These are phyloP conservation scores for Blepharisma japonicum DNA, from an alignment of 73 alveolate species.

Conservation along the genomic window DNA sequence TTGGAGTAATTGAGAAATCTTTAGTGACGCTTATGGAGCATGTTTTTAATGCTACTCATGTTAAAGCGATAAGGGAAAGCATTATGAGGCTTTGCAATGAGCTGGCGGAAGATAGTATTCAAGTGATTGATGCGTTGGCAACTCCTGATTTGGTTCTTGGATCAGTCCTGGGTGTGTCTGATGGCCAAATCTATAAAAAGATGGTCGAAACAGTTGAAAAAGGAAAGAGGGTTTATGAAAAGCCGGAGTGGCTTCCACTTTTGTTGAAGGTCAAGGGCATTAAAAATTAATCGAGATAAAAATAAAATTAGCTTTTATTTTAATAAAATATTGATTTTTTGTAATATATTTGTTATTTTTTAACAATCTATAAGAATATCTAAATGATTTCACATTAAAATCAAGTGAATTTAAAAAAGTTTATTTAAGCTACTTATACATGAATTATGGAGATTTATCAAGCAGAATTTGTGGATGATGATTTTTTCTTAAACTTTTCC, in stretches of 20 bases:
- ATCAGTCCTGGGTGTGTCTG: conserved; percentile 47
- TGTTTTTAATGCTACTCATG: not conserved
- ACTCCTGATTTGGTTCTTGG: conserved; percentile 48
- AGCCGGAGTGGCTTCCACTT: not conserved
- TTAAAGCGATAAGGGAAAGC: not conserved
- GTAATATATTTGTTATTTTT: too few relatives aligned
- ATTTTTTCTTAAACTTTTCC: too few relatives aligned
- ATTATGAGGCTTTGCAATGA: conserved; percentile 5
- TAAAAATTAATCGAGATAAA: too few relatives aligned
- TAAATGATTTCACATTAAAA: too few relatives aligned
- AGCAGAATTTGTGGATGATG: too few relatives aligned
- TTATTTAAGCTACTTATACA: too few relatives aligned
- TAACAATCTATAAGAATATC: too few relatives aligned
- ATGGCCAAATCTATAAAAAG: conserved; percentile 49
- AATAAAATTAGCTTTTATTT: too few relatives aligned
- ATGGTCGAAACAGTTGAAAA: conserved; percentile 22
- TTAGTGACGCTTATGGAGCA: not conserved
- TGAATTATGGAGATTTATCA: too few relatives aligned
- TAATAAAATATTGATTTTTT: too few relatives aligned
- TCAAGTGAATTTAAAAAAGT: too few relatives aligned
- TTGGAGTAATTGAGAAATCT: not conserved
- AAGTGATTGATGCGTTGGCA: conserved; percentile 49
- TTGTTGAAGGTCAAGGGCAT: not conserved
- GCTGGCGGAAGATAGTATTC: not conserved
- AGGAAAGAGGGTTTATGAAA: not conserved